These are phyloP conservation scores for Zelopaecilomyces penicillatus DNA, from an alignment of 2,329 filamentous ascomycete genomes.

Conservation along the genomic window DNA sequence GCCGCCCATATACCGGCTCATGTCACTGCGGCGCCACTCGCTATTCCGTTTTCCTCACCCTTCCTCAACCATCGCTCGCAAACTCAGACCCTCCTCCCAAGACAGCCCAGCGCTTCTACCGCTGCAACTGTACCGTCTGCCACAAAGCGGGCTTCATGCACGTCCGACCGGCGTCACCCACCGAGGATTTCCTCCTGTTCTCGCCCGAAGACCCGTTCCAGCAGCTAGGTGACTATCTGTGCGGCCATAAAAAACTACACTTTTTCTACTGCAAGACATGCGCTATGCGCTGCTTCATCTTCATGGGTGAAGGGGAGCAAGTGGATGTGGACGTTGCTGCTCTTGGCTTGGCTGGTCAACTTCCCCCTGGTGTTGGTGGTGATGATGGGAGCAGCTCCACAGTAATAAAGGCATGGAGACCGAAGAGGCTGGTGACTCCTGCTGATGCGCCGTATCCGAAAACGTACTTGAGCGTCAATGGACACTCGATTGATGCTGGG, in stretches of 20 bases:
- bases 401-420: slow-evolving; percentile 19
- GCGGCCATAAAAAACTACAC: slow-evolving; percentile 20
- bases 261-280: slow-evolving; percentile 41
- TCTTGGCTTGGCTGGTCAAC: slow-evolving; percentile 4
- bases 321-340: slow-evolving; percentile 14
- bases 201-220: slow-evolving; percentile 28
- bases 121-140: slow-evolving; percentile 42
- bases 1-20: slow-evolving; percentile 26
- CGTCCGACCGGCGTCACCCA: slow-evolving; percentile 24
- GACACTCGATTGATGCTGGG: slow-evolving; percentile 25
- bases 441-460: slow-evolving; percentile 6
- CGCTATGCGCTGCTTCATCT: slow-evolving; percentile 34
- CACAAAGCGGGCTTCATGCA: slow-evolving; percentile 41
- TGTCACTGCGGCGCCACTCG: slow-evolving; percentile 37
- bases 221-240: slow-evolving; percentile 34
- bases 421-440: slow-evolving; percentile 15
- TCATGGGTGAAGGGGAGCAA: slow-evolving; percentile 25
- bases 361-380: background rate
- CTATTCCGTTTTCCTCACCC: slow-evolving; percentile 34
- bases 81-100: slow-evolving; percentile 10
- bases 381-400: slow-evolving; percentile 1
- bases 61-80: slow-evolving; percentile 23
- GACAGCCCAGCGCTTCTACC: slow-evolving; percentile 17
- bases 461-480: slow-evolving; percentile 31
- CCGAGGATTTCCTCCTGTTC: slow-evolving; percentile 38